phyloP scores from a whole-genome alignment of 768 basidiomycete genomes.

The Suillus plorans region DNA sequence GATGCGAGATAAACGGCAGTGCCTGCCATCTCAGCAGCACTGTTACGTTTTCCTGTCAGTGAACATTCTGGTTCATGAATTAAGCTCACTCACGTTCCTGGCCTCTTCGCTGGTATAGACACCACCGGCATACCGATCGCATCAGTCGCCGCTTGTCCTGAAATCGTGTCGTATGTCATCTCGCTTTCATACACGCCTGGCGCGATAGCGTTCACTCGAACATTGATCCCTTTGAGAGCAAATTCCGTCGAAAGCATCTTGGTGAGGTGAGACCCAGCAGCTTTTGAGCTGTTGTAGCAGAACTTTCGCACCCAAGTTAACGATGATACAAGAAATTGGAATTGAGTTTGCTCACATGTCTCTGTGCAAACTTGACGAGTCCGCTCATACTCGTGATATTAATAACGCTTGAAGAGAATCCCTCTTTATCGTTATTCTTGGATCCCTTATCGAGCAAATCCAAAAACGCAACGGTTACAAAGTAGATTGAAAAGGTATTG shows the following conservation, averaged over 20 bases:
- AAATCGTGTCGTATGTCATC: conserved; percentile 59
- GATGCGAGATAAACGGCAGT: conserved; percentile 77
- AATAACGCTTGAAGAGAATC: conserved; percentile 67
- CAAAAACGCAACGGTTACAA: conserved; percentile 73
- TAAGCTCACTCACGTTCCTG: conserved; percentile 58
- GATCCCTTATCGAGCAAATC: conserved; percentile 74
- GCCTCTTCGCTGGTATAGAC: conserved; percentile 59
- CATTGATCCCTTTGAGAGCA: conserved; percentile 61
- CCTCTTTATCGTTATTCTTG: conserved; percentile 42
- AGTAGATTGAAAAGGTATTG: conserved; percentile 76
- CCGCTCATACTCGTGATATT: conserved; percentile 83
- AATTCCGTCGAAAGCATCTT: conserved; percentile 76
- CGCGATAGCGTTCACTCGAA: conserved; percentile 73
- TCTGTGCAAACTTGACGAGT: conserved; percentile 64
- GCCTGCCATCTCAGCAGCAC: conserved; percentile 74
- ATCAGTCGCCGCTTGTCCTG: conserved; percentile 46
- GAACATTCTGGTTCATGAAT: background rate
- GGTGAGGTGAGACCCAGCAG: conserved; percentile 72
- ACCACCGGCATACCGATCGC: conserved; percentile 56
- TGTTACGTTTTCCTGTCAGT: conserved; percentile 26
- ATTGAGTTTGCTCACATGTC: conserved; percentile 55
- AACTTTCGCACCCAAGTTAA: conserved; percentile 45
- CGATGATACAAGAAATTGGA: background rate
- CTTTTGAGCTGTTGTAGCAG: conserved; percentile 79
- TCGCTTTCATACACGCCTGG: conserved; percentile 78